Percentiles rank a stretch among this genome's conserved stretches.
Evolutionary conservation across 805 yeast species (phyloP).

Genomic region (Candida rishiriensis): DNA sequence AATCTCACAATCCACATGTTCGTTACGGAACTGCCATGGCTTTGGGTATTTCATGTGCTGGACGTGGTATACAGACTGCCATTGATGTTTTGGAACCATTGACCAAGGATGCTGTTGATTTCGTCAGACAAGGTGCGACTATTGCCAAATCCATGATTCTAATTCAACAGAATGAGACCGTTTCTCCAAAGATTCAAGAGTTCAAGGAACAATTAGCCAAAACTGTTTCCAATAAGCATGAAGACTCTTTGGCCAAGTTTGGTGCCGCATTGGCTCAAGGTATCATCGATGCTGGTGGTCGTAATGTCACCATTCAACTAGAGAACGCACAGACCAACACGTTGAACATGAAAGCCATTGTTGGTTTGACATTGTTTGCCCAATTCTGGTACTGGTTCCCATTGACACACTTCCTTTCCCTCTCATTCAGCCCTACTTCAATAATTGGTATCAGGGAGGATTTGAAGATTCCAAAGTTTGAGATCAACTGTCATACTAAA

Average conservation of each 20-base stretch:
- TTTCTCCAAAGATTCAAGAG: slow-evolving; percentile 73
- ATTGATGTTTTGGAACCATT: slow-evolving; percentile 89
- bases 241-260: slow-evolving; percentile 94
- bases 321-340: slow-evolving; percentile 89
- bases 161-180: slow-evolving; percentile 79
- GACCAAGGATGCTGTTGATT: slow-evolving; percentile 90
- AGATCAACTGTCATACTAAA: slow-evolving; percentile 75
- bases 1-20: slow-evolving; percentile 96
- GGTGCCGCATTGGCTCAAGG: slow-evolving; percentile 98
- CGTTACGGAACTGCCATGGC: slow-evolving; percentile 98
- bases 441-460: slow-evolving; percentile 83
- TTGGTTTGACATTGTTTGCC: slow-evolving; percentile 82
- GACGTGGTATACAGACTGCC: slow-evolving; percentile 83
- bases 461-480: slow-evolving; percentile 80
- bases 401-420: slow-evolving; percentile 82
- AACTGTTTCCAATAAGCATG: slow-evolving; percentile 82
- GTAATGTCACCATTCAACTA: slow-evolving; percentile 89
- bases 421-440: slow-evolving; percentile 90
- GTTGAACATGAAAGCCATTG: slow-evolving; percentile 84
- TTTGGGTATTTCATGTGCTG: slow-evolving; percentile 94
- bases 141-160: slow-evolving; percentile 88
- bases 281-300: slow-evolving; percentile 97
- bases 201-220: slow-evolving; percentile 70
- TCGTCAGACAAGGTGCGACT: slow-evolving; percentile 96
- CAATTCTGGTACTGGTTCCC: slow-evolving; percentile 99